phyloP scores from a whole-genome alignment of 2,329 filamentous ascomycete species.

The Penicillium sp. region DNA sequence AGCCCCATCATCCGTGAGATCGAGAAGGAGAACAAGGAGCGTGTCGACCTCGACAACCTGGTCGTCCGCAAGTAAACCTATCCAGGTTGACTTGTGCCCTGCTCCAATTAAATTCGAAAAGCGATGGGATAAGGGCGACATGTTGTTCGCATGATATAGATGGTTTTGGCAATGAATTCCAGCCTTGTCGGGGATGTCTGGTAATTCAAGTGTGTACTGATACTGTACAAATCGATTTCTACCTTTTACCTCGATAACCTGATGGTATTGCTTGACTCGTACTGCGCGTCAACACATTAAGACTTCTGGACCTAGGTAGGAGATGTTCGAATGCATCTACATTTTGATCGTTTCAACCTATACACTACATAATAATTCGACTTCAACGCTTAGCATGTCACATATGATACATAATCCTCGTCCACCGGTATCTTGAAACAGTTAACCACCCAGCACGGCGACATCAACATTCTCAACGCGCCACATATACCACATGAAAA shows the following conservation, averaged over 20 bases:
- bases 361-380: neutral
- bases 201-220: constrained; percentile 34
- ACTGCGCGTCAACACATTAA: neutral
- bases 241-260: constrained; percentile 17
- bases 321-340: neutral
- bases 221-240: constrained; percentile 41
- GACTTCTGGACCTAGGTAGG: neutral
- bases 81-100: constrained; percentile 7
- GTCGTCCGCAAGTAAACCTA: constrained; percentile 48
- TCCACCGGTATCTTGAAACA: neutral
- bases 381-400: neutral
- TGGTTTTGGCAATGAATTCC: constrained; percentile 23
- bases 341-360: neutral
- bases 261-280: neutral
- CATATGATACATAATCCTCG: neutral
- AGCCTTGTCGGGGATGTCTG: constrained; percentile 22
- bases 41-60: constrained; percentile 63
- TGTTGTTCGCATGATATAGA: constrained; percentile 20
- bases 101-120: constrained; percentile 21
- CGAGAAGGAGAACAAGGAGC: constrained; percentile 62
- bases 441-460: constrained; percentile 40
- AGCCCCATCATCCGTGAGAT: constrained; percentile 63
- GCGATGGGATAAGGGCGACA: constrained; percentile 19
- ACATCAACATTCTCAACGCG: constrained; percentile 74
- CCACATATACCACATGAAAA: constrained; percentile 99